These are phyloP conservation scores for Lavandula angustifolia DNA, from an alignment of 257 asterid genomes.

Conservation along the genomic window DNA sequence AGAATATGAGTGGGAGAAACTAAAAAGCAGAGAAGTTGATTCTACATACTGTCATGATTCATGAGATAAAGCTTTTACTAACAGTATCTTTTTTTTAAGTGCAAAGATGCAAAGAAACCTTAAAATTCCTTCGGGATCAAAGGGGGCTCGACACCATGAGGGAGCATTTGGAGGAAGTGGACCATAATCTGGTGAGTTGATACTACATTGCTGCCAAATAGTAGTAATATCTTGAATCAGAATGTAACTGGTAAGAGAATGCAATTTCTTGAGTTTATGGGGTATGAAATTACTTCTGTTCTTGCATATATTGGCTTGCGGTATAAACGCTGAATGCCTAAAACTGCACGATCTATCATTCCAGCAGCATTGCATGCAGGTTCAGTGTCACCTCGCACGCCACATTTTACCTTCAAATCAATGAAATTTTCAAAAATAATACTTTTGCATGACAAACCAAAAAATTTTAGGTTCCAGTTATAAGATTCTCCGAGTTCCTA, in stretches of 20 bases:
- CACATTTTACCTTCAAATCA: conserved; percentile 60
- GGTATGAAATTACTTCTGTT: conserved; percentile 39
- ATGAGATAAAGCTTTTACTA: background rate
- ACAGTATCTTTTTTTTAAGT: background rate
- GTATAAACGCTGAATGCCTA: conserved; percentile 61
- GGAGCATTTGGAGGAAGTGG: conserved; percentile 72
- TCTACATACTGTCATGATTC: too few relatives aligned
- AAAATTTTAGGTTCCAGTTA: background rate
- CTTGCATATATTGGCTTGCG: conserved; percentile 58
- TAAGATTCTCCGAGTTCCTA: background rate
- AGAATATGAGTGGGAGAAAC: conserved; percentile 29
- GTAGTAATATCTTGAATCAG: conserved; percentile 28
- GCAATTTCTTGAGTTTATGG: background rate
- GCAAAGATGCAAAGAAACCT: conserved; percentile 45
- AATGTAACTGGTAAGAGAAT: conserved; percentile 1
- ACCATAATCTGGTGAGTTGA: conserved; percentile 74
- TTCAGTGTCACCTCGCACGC: conserved; percentile 61
- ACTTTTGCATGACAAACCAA: background rate
- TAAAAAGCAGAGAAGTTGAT: background rate
- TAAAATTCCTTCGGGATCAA: conserved; percentile 74
- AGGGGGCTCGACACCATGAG: conserved; percentile 77
- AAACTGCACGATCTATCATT: conserved; percentile 65
- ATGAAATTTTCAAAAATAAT: conserved; percentile 14
- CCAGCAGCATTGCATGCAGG: conserved; percentile 82
- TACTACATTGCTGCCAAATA: conserved; percentile 60